Evolutionary conservation across 2,329 filamentous ascomycete genomes (phyloP).

Genomic region (Ophiocordyceps camponoti-floridani): DNA sequence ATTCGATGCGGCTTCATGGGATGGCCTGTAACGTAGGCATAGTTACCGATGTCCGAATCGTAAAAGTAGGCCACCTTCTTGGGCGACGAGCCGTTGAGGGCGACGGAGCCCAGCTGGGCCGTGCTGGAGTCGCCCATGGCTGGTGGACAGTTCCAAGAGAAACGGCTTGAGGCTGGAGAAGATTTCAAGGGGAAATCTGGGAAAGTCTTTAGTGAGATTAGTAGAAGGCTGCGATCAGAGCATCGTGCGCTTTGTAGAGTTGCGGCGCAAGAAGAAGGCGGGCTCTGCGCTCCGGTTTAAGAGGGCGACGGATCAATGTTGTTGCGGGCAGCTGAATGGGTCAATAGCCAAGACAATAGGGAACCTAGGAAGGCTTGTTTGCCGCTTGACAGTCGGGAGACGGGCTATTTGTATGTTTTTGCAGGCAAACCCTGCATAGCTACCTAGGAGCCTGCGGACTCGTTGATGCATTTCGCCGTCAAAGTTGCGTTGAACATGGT

Average conservation of each 20-base stretch:
- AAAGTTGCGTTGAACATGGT: no score
- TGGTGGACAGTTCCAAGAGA: background rate
- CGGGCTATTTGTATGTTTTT: no score
- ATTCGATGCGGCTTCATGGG: slow-evolving; percentile 98
- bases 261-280: background rate
- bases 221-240: no score
- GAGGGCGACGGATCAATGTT: background rate
- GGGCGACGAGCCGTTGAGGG: slow-evolving; percentile 26
- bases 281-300: background rate
- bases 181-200: background rate
- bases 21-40: slow-evolving; percentile 90
- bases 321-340: background rate
- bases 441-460: no score
- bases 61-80: slow-evolving; percentile 98
- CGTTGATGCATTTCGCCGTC: no score
- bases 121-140: slow-evolving; percentile 19
- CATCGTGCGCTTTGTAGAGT: background rate
- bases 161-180: background rate
- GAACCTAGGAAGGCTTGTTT: background rate
- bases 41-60: slow-evolving; percentile 95
- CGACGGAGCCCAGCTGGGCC: slow-evolving; percentile 24
- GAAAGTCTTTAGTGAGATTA: no score
- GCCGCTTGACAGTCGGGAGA: background rate
- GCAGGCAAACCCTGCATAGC: no score
- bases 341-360: background rate